Evolutionary conservation across 2,329 filamentous ascomycete genomes (phyloP).

Genomic region (Trichoderma cornu-damae): DNA sequence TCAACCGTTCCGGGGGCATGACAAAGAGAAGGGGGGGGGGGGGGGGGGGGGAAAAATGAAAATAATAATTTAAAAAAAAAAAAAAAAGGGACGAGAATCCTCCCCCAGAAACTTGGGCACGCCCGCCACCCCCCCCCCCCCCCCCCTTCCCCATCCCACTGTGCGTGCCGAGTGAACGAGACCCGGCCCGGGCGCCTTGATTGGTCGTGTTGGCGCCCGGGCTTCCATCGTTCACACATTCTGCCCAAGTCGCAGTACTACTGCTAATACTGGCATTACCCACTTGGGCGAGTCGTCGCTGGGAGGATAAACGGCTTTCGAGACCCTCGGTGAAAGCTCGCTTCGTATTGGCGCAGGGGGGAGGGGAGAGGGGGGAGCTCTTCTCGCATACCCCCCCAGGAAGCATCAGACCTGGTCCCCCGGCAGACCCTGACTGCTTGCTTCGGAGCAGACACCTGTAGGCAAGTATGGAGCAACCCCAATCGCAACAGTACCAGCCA

Average conservation of each 20-base stretch:
- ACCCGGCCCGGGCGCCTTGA: constrained; percentile 23
- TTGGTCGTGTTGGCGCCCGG: constrained; percentile 35
- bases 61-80: too few relatives aligned
- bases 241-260: constrained; percentile 16
- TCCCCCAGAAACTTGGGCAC: constrained; percentile 12
- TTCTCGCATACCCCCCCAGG: constrained; percentile 9
- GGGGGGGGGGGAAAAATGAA: too few relatives aligned
- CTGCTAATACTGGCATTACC: constrained; percentile 12
- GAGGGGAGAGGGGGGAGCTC: too few relatives aligned
- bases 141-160: too few relatives aligned
- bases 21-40: background rate
- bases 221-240: constrained; percentile 21
- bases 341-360: constrained; percentile 12
- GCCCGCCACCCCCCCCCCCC: background rate
- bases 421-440: background rate
- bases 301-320: background rate
- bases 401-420: constrained; percentile 13
- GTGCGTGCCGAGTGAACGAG: constrained; percentile 9
- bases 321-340: constrained; percentile 12
- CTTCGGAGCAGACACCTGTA: background rate
- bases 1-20: constrained; percentile 7
- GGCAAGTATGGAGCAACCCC: background rate
- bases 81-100: background rate
- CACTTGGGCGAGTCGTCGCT: constrained; percentile 10
- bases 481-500: background rate